Evolutionary conservation across 2,329 filamentous ascomycete species (phyloP).

Genomic region (Microascus cirrosus): DNA sequence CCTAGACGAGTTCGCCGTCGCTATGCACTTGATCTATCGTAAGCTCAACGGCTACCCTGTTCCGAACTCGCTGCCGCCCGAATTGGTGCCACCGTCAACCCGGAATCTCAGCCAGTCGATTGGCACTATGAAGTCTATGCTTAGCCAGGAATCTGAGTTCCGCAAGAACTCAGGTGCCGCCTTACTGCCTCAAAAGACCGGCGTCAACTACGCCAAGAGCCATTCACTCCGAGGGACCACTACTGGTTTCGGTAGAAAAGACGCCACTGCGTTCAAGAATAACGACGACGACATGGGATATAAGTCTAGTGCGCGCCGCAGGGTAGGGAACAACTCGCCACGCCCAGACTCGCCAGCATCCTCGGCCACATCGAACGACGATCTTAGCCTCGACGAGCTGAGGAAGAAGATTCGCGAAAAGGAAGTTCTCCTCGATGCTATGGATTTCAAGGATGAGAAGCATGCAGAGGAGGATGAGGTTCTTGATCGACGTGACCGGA

Average conservation of each 20-base stretch:
- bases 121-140: conserved; percentile 79
- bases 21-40: conserved; percentile 98
- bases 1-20: conserved; percentile 93
- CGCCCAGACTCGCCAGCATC: conserved; percentile 68
- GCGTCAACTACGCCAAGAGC: conserved; percentile 95
- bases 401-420: conserved; percentile 90
- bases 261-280: conserved; percentile 94
- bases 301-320: conserved; percentile 82
- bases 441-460: conserved; percentile 92
- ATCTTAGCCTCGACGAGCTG: conserved; percentile 75
- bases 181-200: conserved; percentile 86
- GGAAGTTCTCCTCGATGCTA: conserved; percentile 86
- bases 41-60: conserved; percentile 94
- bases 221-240: conserved; percentile 73
- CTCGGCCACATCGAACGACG: conserved; percentile 60
- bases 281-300: conserved; percentile 91
- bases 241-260: conserved; percentile 60
- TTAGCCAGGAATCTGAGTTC: conserved; percentile 80
- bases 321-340: conserved; percentile 69
- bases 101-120: conserved; percentile 89
- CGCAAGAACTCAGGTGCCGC: conserved; percentile 84
- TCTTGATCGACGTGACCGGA: conserved; percentile 78
- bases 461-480: conserved; percentile 83
- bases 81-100: conserved; percentile 89
- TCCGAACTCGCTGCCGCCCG: conserved; percentile 75